phyloP scores from a whole-genome alignment of 306 rosid genomes.

The Oemleria cerasiformis region DNA sequence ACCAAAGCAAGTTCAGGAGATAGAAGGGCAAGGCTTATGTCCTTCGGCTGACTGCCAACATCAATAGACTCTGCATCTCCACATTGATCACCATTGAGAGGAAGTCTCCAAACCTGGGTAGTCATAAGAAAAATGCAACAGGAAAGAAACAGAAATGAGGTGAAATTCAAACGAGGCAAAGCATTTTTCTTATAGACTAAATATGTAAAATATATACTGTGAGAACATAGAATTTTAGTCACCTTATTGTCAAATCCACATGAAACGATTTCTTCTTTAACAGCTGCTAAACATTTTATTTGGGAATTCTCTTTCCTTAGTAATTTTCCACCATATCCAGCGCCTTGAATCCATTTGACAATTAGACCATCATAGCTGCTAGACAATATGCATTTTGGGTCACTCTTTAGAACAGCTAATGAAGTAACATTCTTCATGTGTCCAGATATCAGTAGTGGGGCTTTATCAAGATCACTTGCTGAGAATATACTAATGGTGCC shows the following conservation, averaged over 20 bases:
- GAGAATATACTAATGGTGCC: constrained; percentile 74
- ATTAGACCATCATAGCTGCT: constrained; percentile 93
- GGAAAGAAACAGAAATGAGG: constrained; percentile 1
- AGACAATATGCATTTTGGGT: constrained; percentile 71
- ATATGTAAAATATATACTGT: constrained; percentile 10
- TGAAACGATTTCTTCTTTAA: constrained; percentile 72
- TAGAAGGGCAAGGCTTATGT: constrained; percentile 71
- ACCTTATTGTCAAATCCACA: constrained; percentile 91
- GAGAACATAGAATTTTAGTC: not conserved
- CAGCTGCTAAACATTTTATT: constrained; percentile 79
- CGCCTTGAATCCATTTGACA: constrained; percentile 84
- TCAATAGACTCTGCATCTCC: constrained; percentile 82
- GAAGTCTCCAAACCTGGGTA: constrained; percentile 70
- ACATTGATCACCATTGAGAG: constrained; percentile 60
- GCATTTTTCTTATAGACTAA: not conserved
- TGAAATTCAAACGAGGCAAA: not conserved
- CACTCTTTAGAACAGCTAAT: constrained; percentile 61
- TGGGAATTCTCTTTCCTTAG: constrained; percentile 80
- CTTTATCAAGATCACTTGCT: constrained; percentile 76
- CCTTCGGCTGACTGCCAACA: constrained; percentile 91
- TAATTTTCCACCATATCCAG: constrained; percentile 81
- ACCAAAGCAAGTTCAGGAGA: constrained; percentile 83
- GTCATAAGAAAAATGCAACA: constrained; percentile 16
- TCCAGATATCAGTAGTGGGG: constrained; percentile 67
- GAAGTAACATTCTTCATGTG: constrained; percentile 91